These are phyloP conservation scores for Cladophialophora exuberans DNA, from an alignment of 2,329 filamentous ascomycete genomes.

Conservation along the genomic window DNA sequence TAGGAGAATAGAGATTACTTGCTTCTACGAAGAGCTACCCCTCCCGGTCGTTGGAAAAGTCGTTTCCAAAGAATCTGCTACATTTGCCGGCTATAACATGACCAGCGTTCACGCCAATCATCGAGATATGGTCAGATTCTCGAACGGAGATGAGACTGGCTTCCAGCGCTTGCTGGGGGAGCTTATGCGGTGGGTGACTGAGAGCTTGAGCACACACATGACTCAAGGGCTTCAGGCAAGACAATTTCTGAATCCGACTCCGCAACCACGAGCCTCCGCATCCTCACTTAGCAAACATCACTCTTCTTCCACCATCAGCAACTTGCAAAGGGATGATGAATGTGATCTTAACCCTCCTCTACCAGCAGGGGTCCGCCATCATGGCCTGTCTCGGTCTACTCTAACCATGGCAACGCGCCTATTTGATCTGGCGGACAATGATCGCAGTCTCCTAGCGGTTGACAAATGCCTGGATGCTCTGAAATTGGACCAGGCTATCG, in stretches of 20 bases:
- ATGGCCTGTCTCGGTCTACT: background rate
- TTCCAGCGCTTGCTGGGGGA: slow-evolving; percentile 21
- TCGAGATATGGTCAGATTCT: slow-evolving; percentile 36
- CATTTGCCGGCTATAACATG: slow-evolving; percentile 37
- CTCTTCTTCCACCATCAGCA: background rate
- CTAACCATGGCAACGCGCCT: background rate
- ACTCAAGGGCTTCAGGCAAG: too few species aligned
- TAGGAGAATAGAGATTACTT: slow-evolving; percentile 61
- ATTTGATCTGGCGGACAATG: background rate
- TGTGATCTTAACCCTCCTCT: background rate
- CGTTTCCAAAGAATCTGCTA: slow-evolving; percentile 37
- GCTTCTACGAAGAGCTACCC: slow-evolving; percentile 69
- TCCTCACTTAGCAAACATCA: background rate
- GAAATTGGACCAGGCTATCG: background rate
- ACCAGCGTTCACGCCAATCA: slow-evolving; percentile 37
- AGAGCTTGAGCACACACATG: too few species aligned
- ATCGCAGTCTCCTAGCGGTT: background rate
- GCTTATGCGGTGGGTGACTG: background rate
- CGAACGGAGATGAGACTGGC: slow-evolving; percentile 24
- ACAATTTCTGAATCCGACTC: too few species aligned
- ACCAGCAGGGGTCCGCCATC: background rate
- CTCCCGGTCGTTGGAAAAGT: slow-evolving; percentile 66
- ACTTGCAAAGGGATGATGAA: too few species aligned
- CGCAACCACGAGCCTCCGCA: background rate
- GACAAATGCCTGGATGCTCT: background rate